Evolutionary conservation across 371 early-diverging fungal species (phyloP).

Genomic region (Rhizomucor miehei): DNA sequence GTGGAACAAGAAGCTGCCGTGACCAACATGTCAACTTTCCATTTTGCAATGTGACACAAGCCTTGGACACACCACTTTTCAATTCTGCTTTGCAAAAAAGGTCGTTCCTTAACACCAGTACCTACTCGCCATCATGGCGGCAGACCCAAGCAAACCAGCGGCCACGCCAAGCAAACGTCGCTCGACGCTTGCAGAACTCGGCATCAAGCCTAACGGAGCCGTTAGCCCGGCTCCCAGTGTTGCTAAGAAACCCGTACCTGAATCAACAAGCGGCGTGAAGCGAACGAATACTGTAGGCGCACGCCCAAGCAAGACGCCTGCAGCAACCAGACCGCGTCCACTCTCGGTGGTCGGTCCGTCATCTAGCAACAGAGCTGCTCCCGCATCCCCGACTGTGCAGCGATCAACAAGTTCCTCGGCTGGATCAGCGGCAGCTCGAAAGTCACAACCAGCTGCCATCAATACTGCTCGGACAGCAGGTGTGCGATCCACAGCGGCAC

Average conservation of each 20-base stretch:
- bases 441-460: constrained; percentile 7
- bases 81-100: too few relatives aligned
- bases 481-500: constrained; percentile 10
- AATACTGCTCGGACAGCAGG: constrained; percentile 13
- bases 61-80: too few relatives aligned
- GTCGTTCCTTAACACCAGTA: too few relatives aligned
- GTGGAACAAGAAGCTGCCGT: too few relatives aligned
- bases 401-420: constrained; percentile 14
- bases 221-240: constrained; percentile 13
- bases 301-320: constrained; percentile 14
- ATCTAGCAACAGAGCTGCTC: constrained; percentile 12
- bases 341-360: constrained; percentile 17
- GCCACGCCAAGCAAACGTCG: constrained; percentile 18
- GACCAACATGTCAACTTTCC: too few relatives aligned
- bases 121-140: background rate
- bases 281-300: constrained; percentile 7
- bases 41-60: too few relatives aligned
- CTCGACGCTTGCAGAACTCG: constrained; percentile 34
- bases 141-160: background rate
- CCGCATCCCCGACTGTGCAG: constrained; percentile 20
- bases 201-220: constrained; percentile 28
- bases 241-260: constrained; percentile 13
- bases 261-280: constrained; percentile 13
- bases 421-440: constrained; percentile 10
- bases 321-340: constrained; percentile 12